A percentile compares a stretch with the other conserved stretches of the same genome.
Conservation (phyloP, 345 rosid genomes). For the Eucalyptus leucophloia region DNA sequence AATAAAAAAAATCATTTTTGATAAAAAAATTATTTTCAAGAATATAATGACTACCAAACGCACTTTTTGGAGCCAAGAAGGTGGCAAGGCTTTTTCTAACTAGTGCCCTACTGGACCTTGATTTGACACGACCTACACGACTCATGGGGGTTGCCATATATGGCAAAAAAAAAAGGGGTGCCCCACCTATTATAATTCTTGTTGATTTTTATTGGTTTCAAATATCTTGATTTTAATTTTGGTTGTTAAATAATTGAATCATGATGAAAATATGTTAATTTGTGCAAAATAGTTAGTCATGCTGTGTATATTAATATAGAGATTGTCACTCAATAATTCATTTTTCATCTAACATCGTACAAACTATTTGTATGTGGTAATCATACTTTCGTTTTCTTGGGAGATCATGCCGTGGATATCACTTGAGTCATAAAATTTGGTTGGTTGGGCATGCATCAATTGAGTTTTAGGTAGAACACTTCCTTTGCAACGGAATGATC, state of each 20-base stretch:
- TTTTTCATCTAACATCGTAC: background rate
- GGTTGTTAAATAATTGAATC: background rate
- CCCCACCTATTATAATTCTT: background rate
- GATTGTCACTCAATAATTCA: background rate
- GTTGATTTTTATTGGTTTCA: background rate
- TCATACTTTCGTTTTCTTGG: background rate
- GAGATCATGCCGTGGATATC: background rate
- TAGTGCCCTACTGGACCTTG: background rate
- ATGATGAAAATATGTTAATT: background rate
- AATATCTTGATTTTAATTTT: background rate
- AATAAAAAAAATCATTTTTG: too few relatives aligned
- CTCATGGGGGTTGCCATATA: background rate
- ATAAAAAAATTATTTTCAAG: too few relatives aligned
- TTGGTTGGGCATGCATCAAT: background rate
- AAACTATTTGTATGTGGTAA: too few relatives aligned
- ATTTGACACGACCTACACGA: background rate
- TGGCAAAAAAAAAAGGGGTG: background rate
- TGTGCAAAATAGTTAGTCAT: background rate
- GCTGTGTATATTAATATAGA: background rate
- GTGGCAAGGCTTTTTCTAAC: fast-evolving
- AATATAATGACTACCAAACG: fast-evolving
- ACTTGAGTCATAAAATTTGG: background rate
- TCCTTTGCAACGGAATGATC: too few relatives aligned
- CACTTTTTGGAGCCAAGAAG: fast-evolving
- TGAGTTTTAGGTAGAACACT: background rate